Conservation (phyloP, 1,139 yeast species). For the Kazachstania sp. region DNA sequence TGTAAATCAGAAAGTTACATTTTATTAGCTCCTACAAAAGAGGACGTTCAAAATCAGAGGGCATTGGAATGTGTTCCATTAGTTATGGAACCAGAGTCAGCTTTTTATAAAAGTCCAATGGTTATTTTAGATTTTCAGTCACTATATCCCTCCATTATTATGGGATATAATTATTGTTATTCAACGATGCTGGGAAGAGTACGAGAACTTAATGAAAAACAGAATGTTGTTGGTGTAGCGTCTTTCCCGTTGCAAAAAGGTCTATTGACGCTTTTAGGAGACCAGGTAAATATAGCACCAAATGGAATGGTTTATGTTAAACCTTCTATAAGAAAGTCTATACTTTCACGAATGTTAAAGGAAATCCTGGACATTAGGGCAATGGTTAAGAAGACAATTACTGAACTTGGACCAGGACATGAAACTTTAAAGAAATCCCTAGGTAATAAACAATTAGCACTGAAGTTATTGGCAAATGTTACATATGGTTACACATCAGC, state of each 20-base stretch:
- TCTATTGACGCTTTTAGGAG: constrained; percentile 43
- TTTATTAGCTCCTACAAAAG: constrained; percentile 69
- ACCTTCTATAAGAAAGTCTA: constrained; percentile 55
- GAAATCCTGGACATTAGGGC: constrained; percentile 76
- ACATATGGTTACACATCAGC: constrained; percentile 96
- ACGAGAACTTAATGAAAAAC: constrained; percentile 41
- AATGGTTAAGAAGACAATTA: constrained; percentile 69
- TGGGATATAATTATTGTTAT: constrained; percentile 87
- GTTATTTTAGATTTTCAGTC: constrained; percentile 91
- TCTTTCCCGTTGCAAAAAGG: constrained; percentile 49
- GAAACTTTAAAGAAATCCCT: constrained; percentile 44
- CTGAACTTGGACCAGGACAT: constrained; percentile 33
- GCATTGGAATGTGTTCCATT: constrained; percentile 83
- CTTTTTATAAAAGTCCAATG: constrained; percentile 79
- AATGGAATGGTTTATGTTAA: constrained; percentile 79
- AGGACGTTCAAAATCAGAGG: constrained; percentile 75
- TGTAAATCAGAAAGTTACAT: constrained; percentile 69
- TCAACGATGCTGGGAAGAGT: constrained; percentile 77
- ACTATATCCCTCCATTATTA: constrained; percentile 82
- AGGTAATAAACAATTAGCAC: constrained; percentile 74
- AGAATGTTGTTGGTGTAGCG: constrained; percentile 46
- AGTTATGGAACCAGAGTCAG: constrained; percentile 85
- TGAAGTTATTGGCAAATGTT: constrained; percentile 86
- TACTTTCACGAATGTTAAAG: constrained; percentile 72
- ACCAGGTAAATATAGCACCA: constrained; percentile 64